Evolutionary conservation across 106 monocot genomes (phyloP).

Genomic region (Allium fistulosum): DNA sequence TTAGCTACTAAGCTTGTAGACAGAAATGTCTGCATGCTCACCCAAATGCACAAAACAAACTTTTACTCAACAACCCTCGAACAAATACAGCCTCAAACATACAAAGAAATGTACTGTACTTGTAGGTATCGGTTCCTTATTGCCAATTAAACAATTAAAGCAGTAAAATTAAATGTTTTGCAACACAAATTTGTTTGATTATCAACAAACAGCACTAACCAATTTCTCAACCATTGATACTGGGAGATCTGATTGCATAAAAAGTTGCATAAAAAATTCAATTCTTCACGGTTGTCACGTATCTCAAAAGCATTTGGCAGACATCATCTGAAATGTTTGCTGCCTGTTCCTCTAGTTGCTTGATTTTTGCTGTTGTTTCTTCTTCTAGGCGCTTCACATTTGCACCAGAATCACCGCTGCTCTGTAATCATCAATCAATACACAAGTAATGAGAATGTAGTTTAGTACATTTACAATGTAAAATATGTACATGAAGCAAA

Average conservation of each 20-base stretch:
- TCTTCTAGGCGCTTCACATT: constrained; percentile 75
- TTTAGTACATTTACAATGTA: no score
- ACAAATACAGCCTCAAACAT: no score
- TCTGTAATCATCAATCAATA: constrained; percentile 29
- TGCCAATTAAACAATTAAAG: not conserved
- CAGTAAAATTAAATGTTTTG: not conserved
- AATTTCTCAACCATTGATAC: not conserved
- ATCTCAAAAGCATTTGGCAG: constrained; percentile 65
- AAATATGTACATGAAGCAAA: no score
- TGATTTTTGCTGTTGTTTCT: constrained; percentile 58
- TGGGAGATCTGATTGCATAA: no score
- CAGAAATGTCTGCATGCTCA: no score
- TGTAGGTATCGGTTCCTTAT: not conserved
- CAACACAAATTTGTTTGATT: not conserved
- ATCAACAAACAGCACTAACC: not conserved
- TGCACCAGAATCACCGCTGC: constrained; percentile 78
- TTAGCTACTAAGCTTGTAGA: no score
- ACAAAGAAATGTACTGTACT: no score
- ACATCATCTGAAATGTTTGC: constrained; percentile 56
- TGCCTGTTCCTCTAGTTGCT: constrained; percentile 36
- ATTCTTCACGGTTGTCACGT: constrained; percentile 58
- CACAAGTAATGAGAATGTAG: no score
- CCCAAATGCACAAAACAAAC: no score
- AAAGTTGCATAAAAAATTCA: not conserved
- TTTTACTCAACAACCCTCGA: no score